phyloP scores from a whole-genome alignment of 352 stramenopile species.

The Globisporangium nagaii region DNA sequence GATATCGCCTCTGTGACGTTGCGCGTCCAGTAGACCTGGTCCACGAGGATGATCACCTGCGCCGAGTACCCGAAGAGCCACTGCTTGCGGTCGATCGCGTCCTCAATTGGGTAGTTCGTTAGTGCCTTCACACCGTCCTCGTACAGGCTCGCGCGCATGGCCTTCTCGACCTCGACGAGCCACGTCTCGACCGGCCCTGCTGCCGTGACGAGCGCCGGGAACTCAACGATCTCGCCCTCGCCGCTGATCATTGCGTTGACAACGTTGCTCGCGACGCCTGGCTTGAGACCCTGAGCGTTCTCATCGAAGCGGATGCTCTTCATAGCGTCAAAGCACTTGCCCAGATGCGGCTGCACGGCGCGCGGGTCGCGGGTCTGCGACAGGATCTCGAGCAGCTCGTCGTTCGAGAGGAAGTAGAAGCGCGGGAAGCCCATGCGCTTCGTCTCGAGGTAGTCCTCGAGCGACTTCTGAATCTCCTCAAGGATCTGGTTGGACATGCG shows the following conservation, averaged over 20 bases:
- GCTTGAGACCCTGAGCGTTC: slow-evolving; percentile 12
- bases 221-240: slow-evolving; percentile 82
- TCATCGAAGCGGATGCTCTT: slow-evolving; percentile 88
- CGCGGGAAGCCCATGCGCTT: slow-evolving; percentile 90
- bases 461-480: slow-evolving; percentile 89
- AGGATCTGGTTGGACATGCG: slow-evolving; percentile 79
- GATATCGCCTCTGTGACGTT: slow-evolving; percentile 82
- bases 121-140: slow-evolving; percentile 81
- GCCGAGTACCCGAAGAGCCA: slow-evolving; percentile 90
- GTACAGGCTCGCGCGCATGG: slow-evolving; percentile 83
- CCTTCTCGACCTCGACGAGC: slow-evolving; percentile 86
- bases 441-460: slow-evolving; percentile 91
- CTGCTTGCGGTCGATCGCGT: slow-evolving; percentile 83
- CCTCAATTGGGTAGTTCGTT: slow-evolving; percentile 82
- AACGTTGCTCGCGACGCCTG: slow-evolving; percentile 30
- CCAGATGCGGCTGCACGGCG: slow-evolving; percentile 87
- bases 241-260: slow-evolving; percentile 84
- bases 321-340: slow-evolving; percentile 92
- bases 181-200: slow-evolving; percentile 85
- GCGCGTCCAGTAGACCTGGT: slow-evolving; percentile 89
- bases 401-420: slow-evolving; percentile 92
- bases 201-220: slow-evolving; percentile 66
- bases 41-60: slow-evolving; percentile 85
- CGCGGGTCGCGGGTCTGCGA: slow-evolving; percentile 87
- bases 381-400: slow-evolving; percentile 89